These are phyloP conservation scores for Penicillium sp. DNA, from an alignment of 2,329 filamentous ascomycete genomes.

Conservation along the genomic window DNA sequence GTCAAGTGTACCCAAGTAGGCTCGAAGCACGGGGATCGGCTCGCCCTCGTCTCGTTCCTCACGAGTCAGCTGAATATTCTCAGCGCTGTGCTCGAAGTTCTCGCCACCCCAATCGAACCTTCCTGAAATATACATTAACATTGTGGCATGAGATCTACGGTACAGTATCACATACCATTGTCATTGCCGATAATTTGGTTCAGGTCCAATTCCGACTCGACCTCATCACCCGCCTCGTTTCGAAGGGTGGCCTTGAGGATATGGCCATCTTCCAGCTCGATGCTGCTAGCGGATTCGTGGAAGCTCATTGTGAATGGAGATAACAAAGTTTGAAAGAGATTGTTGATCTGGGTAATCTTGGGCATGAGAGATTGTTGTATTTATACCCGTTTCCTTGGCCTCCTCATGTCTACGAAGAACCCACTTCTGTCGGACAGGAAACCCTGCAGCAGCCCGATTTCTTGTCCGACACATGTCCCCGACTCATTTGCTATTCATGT, in stretches of 20 bases:
- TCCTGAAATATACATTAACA: conserved; percentile 31
- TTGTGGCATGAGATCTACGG: background rate
- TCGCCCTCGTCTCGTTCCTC: conserved; percentile 53
- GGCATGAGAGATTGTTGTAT: background rate
- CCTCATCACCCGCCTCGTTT: conserved; percentile 48
- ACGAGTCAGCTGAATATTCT: conserved; percentile 52
- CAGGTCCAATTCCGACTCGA: conserved; percentile 55
- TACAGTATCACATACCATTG: conserved; percentile 44
- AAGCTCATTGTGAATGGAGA: conserved; percentile 51
- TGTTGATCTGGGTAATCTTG: background rate
- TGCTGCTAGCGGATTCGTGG: conserved; percentile 52
- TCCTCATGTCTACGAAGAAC: background rate
- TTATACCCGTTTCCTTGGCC: background rate
- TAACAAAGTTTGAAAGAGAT: background rate
- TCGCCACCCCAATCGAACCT: conserved; percentile 52
- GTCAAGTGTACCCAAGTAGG: conserved; percentile 48
- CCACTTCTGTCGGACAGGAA: conserved; percentile 4
- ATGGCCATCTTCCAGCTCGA: conserved; percentile 56
- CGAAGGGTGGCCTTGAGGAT: conserved; percentile 52
- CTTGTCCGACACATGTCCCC: conserved; percentile 26
- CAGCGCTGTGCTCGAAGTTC: conserved; percentile 53
- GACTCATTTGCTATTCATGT: conserved; percentile 21
- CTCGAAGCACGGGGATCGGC: conserved; percentile 57
- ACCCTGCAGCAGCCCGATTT: conserved; percentile 14
- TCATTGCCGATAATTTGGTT: conserved; percentile 57